These are phyloP conservation scores for Talaromyces wortmannii DNA, from an alignment of 495 filamentous ascomycete genomes.

Conservation along the genomic window DNA sequence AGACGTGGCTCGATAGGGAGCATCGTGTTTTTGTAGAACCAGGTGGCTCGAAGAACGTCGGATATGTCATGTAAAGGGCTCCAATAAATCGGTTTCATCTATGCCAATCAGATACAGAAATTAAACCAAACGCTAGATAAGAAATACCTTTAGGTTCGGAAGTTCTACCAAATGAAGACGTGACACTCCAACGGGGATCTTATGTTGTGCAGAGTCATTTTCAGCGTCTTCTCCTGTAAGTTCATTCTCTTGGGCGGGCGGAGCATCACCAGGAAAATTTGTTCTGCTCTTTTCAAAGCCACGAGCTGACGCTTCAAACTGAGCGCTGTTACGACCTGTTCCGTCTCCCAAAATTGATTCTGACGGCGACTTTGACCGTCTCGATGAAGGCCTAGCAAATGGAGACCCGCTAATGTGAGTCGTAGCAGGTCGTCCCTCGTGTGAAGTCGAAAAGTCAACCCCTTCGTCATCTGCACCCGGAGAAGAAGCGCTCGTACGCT, in stretches of 20 bases:
- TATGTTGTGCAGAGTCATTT: slow-evolving; percentile 14
- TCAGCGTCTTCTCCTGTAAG: slow-evolving; percentile 5
- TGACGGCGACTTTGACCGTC: neutral
- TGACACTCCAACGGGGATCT: slow-evolving; percentile 68
- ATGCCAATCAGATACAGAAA: slow-evolving; percentile 44
- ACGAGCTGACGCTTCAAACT: neutral
- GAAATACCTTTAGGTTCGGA: slow-evolving; percentile 38
- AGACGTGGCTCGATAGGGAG: slow-evolving; percentile 79
- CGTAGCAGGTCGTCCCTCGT: neutral
- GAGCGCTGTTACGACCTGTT: neutral
- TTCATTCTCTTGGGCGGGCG: neutral
- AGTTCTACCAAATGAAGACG: slow-evolving; percentile 58
- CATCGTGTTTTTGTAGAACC: slow-evolving; percentile 97
- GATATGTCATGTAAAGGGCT: slow-evolving; percentile 89
- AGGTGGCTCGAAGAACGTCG: slow-evolving; percentile 77
- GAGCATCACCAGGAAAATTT: neutral
- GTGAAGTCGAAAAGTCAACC: neutral
- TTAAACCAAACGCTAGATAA: neutral
- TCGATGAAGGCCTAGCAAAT: neutral
- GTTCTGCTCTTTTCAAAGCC: neutral
- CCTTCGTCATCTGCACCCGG: neutral
- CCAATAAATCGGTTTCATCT: slow-evolving; percentile 99
- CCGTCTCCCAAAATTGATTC: neutral
- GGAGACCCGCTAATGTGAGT: neutral
- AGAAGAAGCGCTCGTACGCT: neutral